Base-by-base conservation (phyloP, 495 filamentous ascomycete genomes). In the Staphylotrichum tortipilum region DNA sequence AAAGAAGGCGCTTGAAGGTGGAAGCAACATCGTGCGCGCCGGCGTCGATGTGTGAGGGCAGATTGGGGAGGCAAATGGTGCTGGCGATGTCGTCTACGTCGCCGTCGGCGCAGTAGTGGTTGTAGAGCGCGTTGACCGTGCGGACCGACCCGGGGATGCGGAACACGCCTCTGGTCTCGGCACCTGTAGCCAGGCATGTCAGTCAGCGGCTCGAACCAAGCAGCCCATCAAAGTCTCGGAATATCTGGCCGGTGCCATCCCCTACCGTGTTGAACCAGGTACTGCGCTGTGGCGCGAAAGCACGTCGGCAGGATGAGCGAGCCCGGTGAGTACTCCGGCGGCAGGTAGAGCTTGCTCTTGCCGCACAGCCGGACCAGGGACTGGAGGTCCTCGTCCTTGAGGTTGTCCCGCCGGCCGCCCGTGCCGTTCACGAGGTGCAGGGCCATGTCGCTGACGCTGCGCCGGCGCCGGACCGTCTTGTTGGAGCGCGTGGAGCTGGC, bases 291-390 rank as follows among this genome's bases (percentile, higher is more conserved):
- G 11, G 84, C 85, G 30, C 85, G 83, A 47, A 91, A 78, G 56
- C 85, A 89, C 5, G 83, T 84, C 7, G 87, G 87, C 10, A 92
- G 68, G 15, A 77, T 68, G 44, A 89, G 68, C 19, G 78, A 75
- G 4, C 73, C 70, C 7, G 86, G 78, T 14, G 82, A 73, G 57
- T 87, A 81, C 38, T 84, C 80, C 0, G 65, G 56, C 0, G 84
- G 84, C n/a, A 89, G 70, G 28, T 76, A 76, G 30, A 92, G 66
- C 33, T 78, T 68, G 59, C 81, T 82, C 61, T 82, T 78, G 17
- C 87, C 86, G 39, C 86, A 86, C 34, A 92, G 67, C n/a, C 83
- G 77, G 46, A 85, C 76, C 22, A 90, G 67, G 45, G 72, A 77
- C 52, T 82, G 76, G 23, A 91, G 53, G 31, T 77, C 72, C 56